A percentile compares a stretch with the other conserved stretches of the same genome.
Conservation (phyloP, 805 yeast species). For the Myxozyma mucilagina region DNA sequence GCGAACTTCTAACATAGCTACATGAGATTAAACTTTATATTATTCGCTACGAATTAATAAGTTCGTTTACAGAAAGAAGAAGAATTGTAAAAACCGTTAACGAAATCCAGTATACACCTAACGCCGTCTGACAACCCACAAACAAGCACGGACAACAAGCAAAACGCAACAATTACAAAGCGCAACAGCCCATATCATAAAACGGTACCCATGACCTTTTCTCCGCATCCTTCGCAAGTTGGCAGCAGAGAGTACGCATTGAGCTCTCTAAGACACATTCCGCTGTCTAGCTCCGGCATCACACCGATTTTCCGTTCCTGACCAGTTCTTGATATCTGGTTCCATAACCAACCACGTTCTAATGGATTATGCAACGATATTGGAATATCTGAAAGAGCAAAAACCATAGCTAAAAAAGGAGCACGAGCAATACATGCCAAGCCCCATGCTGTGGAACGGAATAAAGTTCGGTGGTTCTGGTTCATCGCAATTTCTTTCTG, state of each 20-base stretch:
- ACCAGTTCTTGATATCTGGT: neutral
- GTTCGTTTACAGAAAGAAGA: no score
- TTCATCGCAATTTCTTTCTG: neutral
- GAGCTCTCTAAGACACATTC: neutral
- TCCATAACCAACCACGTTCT: neutral
- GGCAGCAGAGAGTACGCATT: neutral
- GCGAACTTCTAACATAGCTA: no score
- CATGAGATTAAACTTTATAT: no score
- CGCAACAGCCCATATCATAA: no score
- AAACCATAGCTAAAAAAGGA: neutral
- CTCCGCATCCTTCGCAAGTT: neutral
- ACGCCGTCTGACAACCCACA: no score
- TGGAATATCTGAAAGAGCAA: neutral
- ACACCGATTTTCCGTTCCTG: neutral
- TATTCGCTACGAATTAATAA: no score
- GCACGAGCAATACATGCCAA: neutral
- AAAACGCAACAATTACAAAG: neutral
- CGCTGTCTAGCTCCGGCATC: neutral
- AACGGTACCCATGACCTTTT: no score
- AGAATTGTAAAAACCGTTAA: no score
- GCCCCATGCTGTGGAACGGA: neutral
- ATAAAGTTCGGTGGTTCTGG: neutral
- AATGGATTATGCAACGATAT: neutral
- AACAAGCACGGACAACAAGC: no score
- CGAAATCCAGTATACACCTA: no score